Conservation (phyloP, 2,329 filamentous ascomycete species). For the Cladosporium sp. region DNA sequence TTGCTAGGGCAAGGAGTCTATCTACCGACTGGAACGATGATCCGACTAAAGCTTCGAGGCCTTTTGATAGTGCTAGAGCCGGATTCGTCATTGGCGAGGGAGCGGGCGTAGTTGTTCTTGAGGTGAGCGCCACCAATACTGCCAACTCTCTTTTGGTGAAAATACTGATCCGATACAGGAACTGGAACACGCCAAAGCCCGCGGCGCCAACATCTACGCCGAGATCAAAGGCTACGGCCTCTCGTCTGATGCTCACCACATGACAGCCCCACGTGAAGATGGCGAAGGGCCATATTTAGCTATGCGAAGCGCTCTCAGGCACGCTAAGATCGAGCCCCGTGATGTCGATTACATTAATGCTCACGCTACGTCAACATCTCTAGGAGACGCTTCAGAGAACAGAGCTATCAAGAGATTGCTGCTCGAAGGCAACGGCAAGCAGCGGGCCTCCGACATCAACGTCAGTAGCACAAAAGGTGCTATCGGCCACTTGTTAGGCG, state of each 20-base stretch:
- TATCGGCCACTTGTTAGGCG: slow-evolving; percentile 84
- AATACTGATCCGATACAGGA: slow-evolving; percentile 47
- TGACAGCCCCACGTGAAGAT: slow-evolving; percentile 82
- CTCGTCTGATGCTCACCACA: slow-evolving; percentile 86
- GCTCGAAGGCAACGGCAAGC: slow-evolving; percentile 65
- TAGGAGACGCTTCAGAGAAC: slow-evolving; percentile 88
- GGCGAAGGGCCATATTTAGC: slow-evolving; percentile 76
- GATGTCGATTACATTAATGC: slow-evolving; percentile 91
- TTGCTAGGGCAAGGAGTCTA: slow-evolving; percentile 80
- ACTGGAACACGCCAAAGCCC: slow-evolving; percentile 74
- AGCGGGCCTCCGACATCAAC: slow-evolving; percentile 61
- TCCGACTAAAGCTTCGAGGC: slow-evolving; percentile 69
- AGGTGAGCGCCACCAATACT: no score
- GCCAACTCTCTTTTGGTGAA: no score
- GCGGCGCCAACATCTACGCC: slow-evolving; percentile 80
- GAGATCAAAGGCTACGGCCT: slow-evolving; percentile 86
- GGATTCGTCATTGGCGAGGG: slow-evolving; percentile 95
- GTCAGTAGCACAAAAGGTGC: slow-evolving; percentile 94
- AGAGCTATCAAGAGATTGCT: slow-evolving; percentile 74
- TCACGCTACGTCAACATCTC: slow-evolving; percentile 80
- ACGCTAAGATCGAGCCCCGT: slow-evolving; percentile 64
- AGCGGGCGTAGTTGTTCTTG: slow-evolving; percentile 79
- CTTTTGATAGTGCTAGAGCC: slow-evolving; percentile 73
- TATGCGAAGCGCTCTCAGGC: slow-evolving; percentile 77
- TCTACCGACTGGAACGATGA: slow-evolving; percentile 74